A percentile compares a stretch with the other conserved stretches of the same genome.
These are phyloP conservation scores for Terana coerulea DNA, from an alignment of 768 basidiomycete genomes.

Conservation along the genomic window DNA sequence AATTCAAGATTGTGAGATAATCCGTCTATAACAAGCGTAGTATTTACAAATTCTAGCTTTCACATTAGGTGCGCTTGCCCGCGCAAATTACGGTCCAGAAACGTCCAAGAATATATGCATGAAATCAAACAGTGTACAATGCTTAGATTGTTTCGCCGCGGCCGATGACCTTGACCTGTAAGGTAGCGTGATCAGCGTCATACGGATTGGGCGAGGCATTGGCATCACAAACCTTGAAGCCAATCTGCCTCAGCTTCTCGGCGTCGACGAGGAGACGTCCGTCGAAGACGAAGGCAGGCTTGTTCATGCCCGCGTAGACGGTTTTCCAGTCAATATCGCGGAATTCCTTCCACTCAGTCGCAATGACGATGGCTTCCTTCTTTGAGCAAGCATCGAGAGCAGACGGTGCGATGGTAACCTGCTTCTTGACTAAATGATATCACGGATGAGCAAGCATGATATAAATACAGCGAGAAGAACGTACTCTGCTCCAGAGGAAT, in stretches of 20 bases:
- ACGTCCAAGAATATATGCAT: not conserved
- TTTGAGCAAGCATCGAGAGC: slow-evolving; percentile 86
- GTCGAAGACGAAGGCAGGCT: slow-evolving; percentile 98
- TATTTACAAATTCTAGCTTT: slow-evolving; percentile 9
- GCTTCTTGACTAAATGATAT: slow-evolving; percentile 68
- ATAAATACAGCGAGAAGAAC: slow-evolving; percentile 23
- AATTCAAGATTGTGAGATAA: no score
- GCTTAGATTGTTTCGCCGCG: slow-evolving; percentile 31
- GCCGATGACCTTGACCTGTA: slow-evolving; percentile 57
- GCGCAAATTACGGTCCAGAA: slow-evolving; percentile 4
- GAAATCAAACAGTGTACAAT: not conserved
- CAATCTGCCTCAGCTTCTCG: slow-evolving; percentile 75
- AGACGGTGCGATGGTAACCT: slow-evolving; percentile 71
- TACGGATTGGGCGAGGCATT: not conserved
- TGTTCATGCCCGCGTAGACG: slow-evolving; percentile 87
- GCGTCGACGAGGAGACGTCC: slow-evolving; percentile 86
- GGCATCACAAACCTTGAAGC: slow-evolving; percentile 68
- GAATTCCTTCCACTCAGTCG: slow-evolving; percentile 99
- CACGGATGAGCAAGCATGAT: not conserved
- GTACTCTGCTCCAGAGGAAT: slow-evolving; percentile 63
- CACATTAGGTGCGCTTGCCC: not conserved
- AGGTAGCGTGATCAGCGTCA: not conserved
- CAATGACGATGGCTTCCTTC: slow-evolving; percentile 92
- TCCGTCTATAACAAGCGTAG: slow-evolving; percentile 5
- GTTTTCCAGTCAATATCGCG: slow-evolving; percentile 83